phyloP scores from a whole-genome alignment of 495 filamentous ascomycete genomes.

The Penicillium desertorum region DNA sequence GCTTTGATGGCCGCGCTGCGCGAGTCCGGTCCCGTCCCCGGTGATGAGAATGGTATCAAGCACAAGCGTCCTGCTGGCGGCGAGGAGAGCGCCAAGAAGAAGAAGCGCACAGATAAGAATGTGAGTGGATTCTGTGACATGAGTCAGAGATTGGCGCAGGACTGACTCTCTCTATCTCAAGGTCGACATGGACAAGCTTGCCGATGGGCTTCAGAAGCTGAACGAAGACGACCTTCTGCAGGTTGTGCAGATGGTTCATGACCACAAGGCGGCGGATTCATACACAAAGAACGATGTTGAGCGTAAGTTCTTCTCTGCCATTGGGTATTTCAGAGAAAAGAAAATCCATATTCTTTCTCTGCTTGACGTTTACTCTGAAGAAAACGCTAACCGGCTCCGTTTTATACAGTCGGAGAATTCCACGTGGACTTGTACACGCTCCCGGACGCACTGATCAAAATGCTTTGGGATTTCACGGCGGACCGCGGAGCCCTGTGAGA shows the following conservation, averaged over 20 bases:
- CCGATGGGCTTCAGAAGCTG: conserved; percentile 83
- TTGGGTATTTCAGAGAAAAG: background rate
- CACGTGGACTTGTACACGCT: conserved; percentile 97
- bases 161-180: conserved; percentile 21
- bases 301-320: conserved; percentile 54
- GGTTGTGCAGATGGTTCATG: conserved; percentile 96
- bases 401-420: conserved; percentile 80
- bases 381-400: conserved; percentile 1
- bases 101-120: conserved; percentile 68
- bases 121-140: conserved; percentile 33
- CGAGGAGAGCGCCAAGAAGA: conserved; percentile 69
- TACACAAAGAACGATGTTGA: conserved; percentile 98
- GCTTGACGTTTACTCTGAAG: background rate
- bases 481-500: conserved; percentile 45
- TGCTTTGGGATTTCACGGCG: conserved; percentile 86
- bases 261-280: conserved; percentile 87
- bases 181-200: conserved; percentile 95
- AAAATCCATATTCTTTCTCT: background rate
- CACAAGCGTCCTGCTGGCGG: conserved; percentile 50
- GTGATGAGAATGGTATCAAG: conserved; percentile 65
- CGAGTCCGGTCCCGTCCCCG: conserved; percentile 80
- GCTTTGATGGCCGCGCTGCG: conserved; percentile 70
- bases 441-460: conserved; percentile 73
- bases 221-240: conserved; percentile 86
- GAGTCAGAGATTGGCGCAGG: background rate